Conservation (phyloP, 169 alveolate species). For the Miamiensis avidus region DNA sequence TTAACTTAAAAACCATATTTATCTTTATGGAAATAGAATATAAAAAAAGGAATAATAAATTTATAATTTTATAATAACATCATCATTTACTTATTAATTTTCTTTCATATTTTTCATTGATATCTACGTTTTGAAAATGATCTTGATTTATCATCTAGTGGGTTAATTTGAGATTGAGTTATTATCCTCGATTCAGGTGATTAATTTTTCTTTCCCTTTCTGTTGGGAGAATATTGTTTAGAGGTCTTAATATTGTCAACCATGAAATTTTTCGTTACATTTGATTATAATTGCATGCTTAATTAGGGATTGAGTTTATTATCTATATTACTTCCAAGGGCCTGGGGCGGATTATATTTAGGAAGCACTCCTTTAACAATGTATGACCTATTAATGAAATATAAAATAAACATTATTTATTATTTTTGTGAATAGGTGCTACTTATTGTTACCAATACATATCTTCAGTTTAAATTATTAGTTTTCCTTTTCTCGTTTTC, state of each 20-base stretch:
- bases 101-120: too few species aligned
- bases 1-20: too few species aligned
- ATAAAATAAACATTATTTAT: neutral
- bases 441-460: conserved; percentile 81
- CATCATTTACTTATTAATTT: too few species aligned
- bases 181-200: too few species aligned
- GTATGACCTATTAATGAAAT: conserved; percentile 48
- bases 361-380: conserved; percentile 89
- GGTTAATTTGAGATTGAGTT: too few species aligned
- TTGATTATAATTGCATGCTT: neutral
- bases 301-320: conserved; percentile 41
- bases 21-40: too few species aligned
- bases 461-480: conserved; percentile 91
- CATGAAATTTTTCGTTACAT: conserved; percentile 1
- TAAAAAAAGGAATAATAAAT: too few species aligned
- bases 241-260: neutral
- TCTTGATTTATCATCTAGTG: too few species aligned
- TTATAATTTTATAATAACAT: too few species aligned
- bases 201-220: too few species aligned
- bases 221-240: too few species aligned
- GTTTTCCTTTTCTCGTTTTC: conserved; percentile 87
- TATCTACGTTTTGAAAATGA: too few species aligned
- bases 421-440: neutral
- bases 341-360: conserved; percentile 90
- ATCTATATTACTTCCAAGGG: conserved; percentile 64